These are phyloP conservation scores for Fimicolochytrium jonesii DNA, from an alignment of 192 early-diverging fungal species.

Conservation along the genomic window DNA sequence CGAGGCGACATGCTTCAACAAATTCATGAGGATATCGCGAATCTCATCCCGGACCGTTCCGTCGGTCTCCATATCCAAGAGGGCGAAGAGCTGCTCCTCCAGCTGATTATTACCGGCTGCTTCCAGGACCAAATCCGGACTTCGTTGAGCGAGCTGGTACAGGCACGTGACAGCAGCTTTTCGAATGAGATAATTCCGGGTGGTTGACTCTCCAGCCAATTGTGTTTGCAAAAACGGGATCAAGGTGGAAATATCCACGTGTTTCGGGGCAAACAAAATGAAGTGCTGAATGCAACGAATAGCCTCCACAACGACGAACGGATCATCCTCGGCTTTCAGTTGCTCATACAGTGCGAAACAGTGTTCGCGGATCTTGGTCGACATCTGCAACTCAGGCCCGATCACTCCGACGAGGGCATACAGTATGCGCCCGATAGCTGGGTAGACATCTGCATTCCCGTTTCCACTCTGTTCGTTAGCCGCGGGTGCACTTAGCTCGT, in stretches of 20 bases:
- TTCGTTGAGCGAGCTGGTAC: slow-evolving; percentile 76
- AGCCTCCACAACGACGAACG: slow-evolving; percentile 74
- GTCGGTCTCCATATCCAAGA: slow-evolving; percentile 73
- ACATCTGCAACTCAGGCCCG: slow-evolving; percentile 85
- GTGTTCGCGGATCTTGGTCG: slow-evolving; percentile 67
- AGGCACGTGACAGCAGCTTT: slow-evolving; percentile 79
- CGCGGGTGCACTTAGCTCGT: slow-evolving; percentile 52
- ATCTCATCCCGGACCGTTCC: slow-evolving; percentile 54
- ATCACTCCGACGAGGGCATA: slow-evolving; percentile 83
- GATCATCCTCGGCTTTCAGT: slow-evolving; percentile 70
- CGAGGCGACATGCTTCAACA: slow-evolving; percentile 42
- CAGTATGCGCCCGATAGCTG: slow-evolving; percentile 77
- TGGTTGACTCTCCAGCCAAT: slow-evolving; percentile 36
- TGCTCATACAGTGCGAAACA: slow-evolving; percentile 77
- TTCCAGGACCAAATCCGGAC: slow-evolving; percentile 67
- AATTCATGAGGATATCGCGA: slow-evolving; percentile 40
- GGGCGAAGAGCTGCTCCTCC: slow-evolving; percentile 75
- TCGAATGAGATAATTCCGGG: slow-evolving; percentile 56
- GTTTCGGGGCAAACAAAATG: slow-evolving; percentile 80
- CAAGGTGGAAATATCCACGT: slow-evolving; percentile 61
- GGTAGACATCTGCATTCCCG: slow-evolving; percentile 55
- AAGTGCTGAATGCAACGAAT: slow-evolving; percentile 84
- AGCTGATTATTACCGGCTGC: slow-evolving; percentile 52
- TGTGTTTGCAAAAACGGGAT: slow-evolving; percentile 75
- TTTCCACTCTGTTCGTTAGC: slow-evolving; percentile 49